Conservation (phyloP, 257 asterid genomes). For the Scutellaria minor region DNA sequence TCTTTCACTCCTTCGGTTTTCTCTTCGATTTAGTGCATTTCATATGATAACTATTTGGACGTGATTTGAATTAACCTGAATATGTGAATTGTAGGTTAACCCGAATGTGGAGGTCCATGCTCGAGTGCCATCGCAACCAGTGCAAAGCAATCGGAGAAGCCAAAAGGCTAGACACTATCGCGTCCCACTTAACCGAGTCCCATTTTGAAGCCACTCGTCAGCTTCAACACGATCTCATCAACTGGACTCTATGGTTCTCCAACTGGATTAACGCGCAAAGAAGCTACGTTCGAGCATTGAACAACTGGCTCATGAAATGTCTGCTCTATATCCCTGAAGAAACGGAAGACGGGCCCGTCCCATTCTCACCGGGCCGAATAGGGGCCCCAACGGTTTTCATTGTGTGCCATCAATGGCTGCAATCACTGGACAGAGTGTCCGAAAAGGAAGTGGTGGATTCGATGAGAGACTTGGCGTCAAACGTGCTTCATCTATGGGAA, state of each 20-base stretch:
- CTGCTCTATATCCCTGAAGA: constrained; percentile 90
- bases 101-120: constrained; percentile 95
- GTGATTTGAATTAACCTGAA: not conserved
- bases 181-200: constrained; percentile 70
- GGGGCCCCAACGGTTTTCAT: constrained; percentile 96
- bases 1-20: no score
- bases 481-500: constrained; percentile 82
- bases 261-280: constrained; percentile 81
- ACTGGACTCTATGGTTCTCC: constrained; percentile 83
- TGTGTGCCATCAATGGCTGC: constrained; percentile 88
- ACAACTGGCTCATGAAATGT: constrained; percentile 93
- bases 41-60: not conserved
- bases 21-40: no score
- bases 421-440: constrained; percentile 69
- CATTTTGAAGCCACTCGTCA: constrained; percentile 83
- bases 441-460: constrained; percentile 83
- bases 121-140: constrained; percentile 84
- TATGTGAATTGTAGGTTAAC: constrained; percentile 50
- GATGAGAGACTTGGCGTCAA: constrained; percentile 74
- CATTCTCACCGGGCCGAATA: constrained; percentile 90
- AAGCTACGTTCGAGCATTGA: constrained; percentile 71
- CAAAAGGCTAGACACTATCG: constrained; percentile 71
- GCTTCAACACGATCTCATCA: constrained; percentile 77
- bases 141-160: constrained; percentile 87
- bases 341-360: constrained; percentile 86